Evolutionary conservation across 352 stramenopile genomes (phyloP).

Genomic region (Pythium aphanidermatum): DNA sequence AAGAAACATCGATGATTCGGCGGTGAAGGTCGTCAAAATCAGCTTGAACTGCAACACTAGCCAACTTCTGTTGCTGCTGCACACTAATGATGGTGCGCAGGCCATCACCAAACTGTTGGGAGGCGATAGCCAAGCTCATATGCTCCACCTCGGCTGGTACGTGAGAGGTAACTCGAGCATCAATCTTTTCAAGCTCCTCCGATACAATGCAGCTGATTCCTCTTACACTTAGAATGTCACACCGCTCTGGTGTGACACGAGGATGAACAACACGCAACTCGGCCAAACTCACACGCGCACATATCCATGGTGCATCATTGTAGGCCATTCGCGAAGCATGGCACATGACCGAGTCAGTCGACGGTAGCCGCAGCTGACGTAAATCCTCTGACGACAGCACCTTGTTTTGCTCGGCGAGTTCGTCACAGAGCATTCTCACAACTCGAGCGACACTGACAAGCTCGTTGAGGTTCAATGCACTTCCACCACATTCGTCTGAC

Average conservation of each 20-base stretch:
- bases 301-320: constrained; percentile 68
- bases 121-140: constrained; percentile 43
- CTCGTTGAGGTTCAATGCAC: constrained; percentile 85
- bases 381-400: constrained; percentile 31
- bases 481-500: constrained; percentile 42
- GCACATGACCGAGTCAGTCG: constrained; percentile 45
- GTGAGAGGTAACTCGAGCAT: constrained; percentile 2
- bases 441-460: constrained; percentile 73
- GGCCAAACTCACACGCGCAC: constrained; percentile 47
- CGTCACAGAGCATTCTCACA: constrained; percentile 52
- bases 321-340: constrained; percentile 55
- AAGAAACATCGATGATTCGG: constrained; percentile 39
- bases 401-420: constrained; percentile 39
- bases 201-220: constrained; percentile 54
- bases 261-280: constrained; percentile 64
- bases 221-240: constrained; percentile 46
- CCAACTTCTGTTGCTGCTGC: constrained; percentile 50
- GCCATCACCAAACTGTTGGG: constrained; percentile 47
- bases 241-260: constrained; percentile 43
- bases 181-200: constrained; percentile 40
- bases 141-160: constrained; percentile 30
- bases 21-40: constrained; percentile 67
- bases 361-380: constrained; percentile 49
- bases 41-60: constrained; percentile 29
- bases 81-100: constrained; percentile 62